Conservation (phyloP, 2,329 filamentous ascomycete species). For the Thielaviopsis euricoi region DNA sequence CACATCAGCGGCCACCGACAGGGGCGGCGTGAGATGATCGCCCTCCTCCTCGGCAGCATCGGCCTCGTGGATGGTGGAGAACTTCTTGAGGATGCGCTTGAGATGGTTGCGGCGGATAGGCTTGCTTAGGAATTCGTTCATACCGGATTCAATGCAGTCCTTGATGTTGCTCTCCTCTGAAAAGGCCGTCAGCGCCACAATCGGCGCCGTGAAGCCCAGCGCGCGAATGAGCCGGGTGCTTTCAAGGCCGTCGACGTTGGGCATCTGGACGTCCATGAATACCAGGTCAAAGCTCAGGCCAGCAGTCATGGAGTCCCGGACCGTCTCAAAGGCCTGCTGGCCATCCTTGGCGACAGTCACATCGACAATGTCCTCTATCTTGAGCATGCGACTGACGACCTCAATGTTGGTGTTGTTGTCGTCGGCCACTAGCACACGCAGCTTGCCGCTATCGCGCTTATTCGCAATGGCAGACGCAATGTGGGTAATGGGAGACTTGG, state of each 20-base stretch:
- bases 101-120: constrained; percentile 68
- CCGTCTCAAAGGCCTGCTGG: constrained; percentile 73
- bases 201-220: constrained; percentile 74
- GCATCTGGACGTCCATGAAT: constrained; percentile 96
- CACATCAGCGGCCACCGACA: not conserved
- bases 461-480: constrained; percentile 47
- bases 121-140: constrained; percentile 74
- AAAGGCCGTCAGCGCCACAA: constrained; percentile 82
- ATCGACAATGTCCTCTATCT: constrained; percentile 67
- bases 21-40: not conserved
- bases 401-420: constrained; percentile 42
- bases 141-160: constrained; percentile 74
- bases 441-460: constrained; percentile 39
- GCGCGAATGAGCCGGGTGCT: constrained; percentile 71
- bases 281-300: constrained; percentile 67
- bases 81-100: constrained; percentile 73
- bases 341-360: constrained; percentile 77
- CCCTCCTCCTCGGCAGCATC: constrained; percentile 18
- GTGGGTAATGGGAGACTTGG: constrained; percentile 31
- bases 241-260: constrained; percentile 76
- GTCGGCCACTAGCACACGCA: constrained; percentile 76
- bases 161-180: constrained; percentile 78
- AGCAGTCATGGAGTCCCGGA: constrained; percentile 65
- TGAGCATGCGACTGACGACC: constrained; percentile 46
- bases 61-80: constrained; percentile 61